Conservation (phyloP, 306 rosid genomes). For the Begonia masoniana region DNA sequence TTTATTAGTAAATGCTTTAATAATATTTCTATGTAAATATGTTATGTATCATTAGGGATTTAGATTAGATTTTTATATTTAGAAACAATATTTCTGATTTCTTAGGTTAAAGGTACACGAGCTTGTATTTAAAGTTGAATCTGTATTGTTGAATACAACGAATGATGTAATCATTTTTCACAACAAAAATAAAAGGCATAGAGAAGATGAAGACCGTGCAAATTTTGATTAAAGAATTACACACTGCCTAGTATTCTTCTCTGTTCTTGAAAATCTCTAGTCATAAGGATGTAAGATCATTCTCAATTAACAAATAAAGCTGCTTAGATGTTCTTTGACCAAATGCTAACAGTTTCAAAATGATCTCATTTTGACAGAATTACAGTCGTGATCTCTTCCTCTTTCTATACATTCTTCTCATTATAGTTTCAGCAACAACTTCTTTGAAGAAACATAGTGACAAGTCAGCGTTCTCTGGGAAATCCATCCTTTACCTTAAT, state of each 20-base stretch:
- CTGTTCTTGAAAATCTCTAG: neutral
- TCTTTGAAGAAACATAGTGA: slow-evolving; percentile 89
- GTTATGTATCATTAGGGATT: too few species aligned
- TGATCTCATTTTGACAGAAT: slow-evolving; percentile 33
- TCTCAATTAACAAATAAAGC: neutral
- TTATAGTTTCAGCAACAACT: slow-evolving; percentile 86
- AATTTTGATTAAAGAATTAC: too few species aligned
- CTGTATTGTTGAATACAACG: too few species aligned
- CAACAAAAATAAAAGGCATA: too few species aligned
- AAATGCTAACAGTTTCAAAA: slow-evolving; percentile 11
- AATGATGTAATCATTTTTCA: too few species aligned
- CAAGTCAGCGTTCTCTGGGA: slow-evolving; percentile 67
- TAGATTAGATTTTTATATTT: too few species aligned
- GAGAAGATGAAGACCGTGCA: too few species aligned
- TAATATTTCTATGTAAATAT: too few species aligned
- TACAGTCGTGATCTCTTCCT: slow-evolving; percentile 91
- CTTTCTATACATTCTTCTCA: slow-evolving; percentile 76
- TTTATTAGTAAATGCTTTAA: too few species aligned
- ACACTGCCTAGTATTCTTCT: neutral
- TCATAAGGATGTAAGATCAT: neutral
- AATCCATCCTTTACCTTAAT: slow-evolving; percentile 76
- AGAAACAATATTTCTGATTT: too few species aligned
- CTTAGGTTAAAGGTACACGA: too few species aligned
- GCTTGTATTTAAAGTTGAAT: too few species aligned
- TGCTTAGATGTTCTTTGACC: slow-evolving; percentile 1